Evolutionary conservation across 1,139 yeast species (phyloP).

Genomic region (Wickerhamomyces sp.): DNA sequence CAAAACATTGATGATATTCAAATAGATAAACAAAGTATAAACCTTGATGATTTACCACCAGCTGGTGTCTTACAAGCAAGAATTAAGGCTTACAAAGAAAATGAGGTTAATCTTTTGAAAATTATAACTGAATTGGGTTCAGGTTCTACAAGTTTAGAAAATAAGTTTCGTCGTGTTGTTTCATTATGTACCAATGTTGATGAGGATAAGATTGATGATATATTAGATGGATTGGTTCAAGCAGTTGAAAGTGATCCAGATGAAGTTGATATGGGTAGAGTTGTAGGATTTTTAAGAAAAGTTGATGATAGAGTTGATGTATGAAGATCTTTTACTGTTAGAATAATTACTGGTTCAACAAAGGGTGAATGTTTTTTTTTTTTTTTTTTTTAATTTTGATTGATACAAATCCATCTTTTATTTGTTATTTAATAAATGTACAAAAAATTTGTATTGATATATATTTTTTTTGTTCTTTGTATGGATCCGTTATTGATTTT

Average conservation of each 20-base stretch:
- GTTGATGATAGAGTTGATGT: slow-evolving; percentile 27
- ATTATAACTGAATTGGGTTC: slow-evolving; percentile 44
- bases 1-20: slow-evolving; percentile 11
- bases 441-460: not conserved
- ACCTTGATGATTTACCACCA: slow-evolving; percentile 46
- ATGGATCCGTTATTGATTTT: not conserved
- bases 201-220: slow-evolving; percentile 69
- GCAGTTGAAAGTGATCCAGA: slow-evolving; percentile 86
- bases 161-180: slow-evolving; percentile 83
- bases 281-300: slow-evolving; percentile 42
- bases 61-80: slow-evolving; percentile 65
- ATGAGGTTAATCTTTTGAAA: slow-evolving; percentile 48
- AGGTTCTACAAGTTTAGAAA: slow-evolving; percentile 62
- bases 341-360: too few species aligned
- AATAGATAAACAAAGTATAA: slow-evolving; percentile 11
- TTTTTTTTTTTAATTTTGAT: too few species aligned
- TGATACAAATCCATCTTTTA: too few species aligned
- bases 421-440: not conserved
- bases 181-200: slow-evolving; percentile 88
- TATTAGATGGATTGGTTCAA: slow-evolving; percentile 78
- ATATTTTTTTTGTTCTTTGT: too few species aligned
- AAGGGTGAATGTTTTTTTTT: too few species aligned
- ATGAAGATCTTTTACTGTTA: not conserved
- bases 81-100: slow-evolving; percentile 69
- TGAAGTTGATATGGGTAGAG: slow-evolving; percentile 52